Evolutionary conservation across 192 early-diverging fungal genomes (phyloP).

Genomic region (Phlyctochytrium planicorne): DNA sequence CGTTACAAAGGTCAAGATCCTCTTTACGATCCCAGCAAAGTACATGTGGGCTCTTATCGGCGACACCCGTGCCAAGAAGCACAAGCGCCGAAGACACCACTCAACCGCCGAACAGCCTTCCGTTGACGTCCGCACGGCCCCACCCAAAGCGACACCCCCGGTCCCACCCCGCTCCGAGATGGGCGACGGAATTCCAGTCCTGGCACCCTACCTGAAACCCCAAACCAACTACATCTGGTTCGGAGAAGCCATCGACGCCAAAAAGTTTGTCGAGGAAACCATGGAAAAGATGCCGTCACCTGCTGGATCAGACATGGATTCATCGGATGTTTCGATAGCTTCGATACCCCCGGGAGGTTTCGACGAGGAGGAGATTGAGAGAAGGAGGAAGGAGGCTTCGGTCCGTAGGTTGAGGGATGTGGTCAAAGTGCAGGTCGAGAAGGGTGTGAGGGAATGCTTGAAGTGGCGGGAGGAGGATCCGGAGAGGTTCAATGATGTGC

Average conservation of each 20-base stretch:
- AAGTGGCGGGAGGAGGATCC: constrained; percentile 2
- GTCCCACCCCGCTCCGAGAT: not conserved
- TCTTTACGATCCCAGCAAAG: constrained; percentile 7
- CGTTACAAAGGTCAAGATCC: constrained; percentile 1
- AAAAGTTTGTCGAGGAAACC: not conserved
- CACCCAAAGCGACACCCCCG: not conserved
- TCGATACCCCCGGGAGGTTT: no score
- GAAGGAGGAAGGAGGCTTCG: not conserved
- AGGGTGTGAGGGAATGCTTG: not conserved
- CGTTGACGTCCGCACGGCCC: not conserved
- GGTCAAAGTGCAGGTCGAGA: constrained; percentile 7
- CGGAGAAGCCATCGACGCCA: constrained; percentile 4
- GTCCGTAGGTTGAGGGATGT: not conserved
- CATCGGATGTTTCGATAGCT: no score
- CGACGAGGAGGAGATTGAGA: not conserved
- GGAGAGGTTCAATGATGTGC: constrained; percentile 3
- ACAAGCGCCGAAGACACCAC: not conserved
- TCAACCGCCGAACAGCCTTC: not conserved
- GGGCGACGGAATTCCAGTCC: constrained; percentile 2
- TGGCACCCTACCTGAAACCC: not conserved
- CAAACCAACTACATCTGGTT: constrained; percentile 4
- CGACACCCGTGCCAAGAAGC: constrained; percentile 2
- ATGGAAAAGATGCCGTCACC: not conserved
- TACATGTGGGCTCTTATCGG: constrained; percentile 1
- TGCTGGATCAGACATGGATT: not conserved